Evolutionary conservation across 108 stramenopile genomes (phyloP), one percentile per base, ranked within the genome.

Genomic region (Aureococcus anophagefferens): DNA sequence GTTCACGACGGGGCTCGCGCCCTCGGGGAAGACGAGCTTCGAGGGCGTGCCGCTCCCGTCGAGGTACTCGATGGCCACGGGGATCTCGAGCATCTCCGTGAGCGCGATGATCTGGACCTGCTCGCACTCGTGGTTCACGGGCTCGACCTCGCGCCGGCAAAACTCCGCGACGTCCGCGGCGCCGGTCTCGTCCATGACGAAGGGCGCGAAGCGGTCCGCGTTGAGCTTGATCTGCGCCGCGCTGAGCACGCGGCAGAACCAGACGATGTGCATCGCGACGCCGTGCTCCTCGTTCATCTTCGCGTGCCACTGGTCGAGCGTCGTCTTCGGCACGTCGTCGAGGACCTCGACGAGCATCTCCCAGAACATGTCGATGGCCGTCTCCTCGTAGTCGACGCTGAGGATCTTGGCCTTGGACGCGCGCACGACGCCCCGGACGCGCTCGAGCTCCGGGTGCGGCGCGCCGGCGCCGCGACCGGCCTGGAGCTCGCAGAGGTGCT

Each of bases 71-170:
- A 85, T 81, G 34, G 62, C 46, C 9, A 84, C 80, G 28, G 51
- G 46, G 0, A 76, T 72, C 33, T 35, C 78, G 72, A 83, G 79
- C 37, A 68, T 73, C 69, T 84, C 83, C 33, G 79, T 75, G 18
- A 85, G 76, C 40, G 40, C 40, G 63, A 76, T 68, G 45, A 76
- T 70, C 36, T 70, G 70, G 29, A 81, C 68, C 76, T 84, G 81
- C 31, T 85, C 84, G 63, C 82, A 83, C 76, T 85, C 84, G 64
- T 80, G 79, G 35, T 81, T 81, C 81, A 84, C 79, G 31, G 84
- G 84, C 77, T 85, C 84, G 32, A 85, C 84, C 72, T 85, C 84
- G 25, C 79, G 63, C 34, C 66, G 70, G 72, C 84, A 85, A 40
- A 81, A 85, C 45, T 37, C 33, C 35, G 74, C 35, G 64, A 84